Evolutionary conservation across 2,329 filamentous ascomycete species (phyloP).

Genomic region (Kalmusia sp.): DNA sequence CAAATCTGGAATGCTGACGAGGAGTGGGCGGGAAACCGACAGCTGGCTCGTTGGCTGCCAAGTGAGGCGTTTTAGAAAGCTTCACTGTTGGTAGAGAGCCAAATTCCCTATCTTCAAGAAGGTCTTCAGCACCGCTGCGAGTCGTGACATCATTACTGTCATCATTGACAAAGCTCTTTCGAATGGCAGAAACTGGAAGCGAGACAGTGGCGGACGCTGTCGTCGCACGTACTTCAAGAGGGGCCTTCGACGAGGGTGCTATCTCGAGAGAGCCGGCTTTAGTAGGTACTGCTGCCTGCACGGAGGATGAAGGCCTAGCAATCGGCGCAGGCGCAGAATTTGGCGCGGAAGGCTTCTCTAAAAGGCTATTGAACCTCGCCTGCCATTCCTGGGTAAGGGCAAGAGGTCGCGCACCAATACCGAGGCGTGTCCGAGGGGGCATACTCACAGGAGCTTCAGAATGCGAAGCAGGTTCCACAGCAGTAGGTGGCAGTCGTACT

Average conservation of each 20-base stretch:
- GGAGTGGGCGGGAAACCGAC: conserved; percentile 27
- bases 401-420: conserved; percentile 46
- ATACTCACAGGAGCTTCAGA: conserved; percentile 50
- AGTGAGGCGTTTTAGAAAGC: conserved; percentile 39
- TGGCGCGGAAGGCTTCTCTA: conserved; percentile 63
- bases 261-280: conserved; percentile 62
- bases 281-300: conserved; percentile 44
- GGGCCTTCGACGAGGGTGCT: conserved; percentile 69
- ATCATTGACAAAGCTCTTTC: conserved; percentile 32
- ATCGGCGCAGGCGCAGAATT: conserved; percentile 31
- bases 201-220: conserved; percentile 71
- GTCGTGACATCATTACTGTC: conserved; percentile 45
- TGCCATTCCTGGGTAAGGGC: conserved; percentile 70
- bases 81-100: conserved; percentile 53
- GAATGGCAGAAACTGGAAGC: conserved; percentile 56
- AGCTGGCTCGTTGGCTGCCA: conserved; percentile 40
- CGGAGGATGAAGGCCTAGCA: conserved; percentile 14
- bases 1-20: conserved; percentile 20
- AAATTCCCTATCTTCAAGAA: conserved; percentile 56
- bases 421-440: conserved; percentile 37
- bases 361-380: conserved; percentile 79
- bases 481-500: conserved; percentile 77
- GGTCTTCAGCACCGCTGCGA: conserved; percentile 48
- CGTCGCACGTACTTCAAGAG: conserved; percentile 60
- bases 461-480: conserved; percentile 44